A percentile compares a stretch with the other conserved stretches of the same genome.
phyloP scores from a whole-genome alignment of 2,329 filamentous ascomycete genomes.

The Gliomastix tumulicola region DNA sequence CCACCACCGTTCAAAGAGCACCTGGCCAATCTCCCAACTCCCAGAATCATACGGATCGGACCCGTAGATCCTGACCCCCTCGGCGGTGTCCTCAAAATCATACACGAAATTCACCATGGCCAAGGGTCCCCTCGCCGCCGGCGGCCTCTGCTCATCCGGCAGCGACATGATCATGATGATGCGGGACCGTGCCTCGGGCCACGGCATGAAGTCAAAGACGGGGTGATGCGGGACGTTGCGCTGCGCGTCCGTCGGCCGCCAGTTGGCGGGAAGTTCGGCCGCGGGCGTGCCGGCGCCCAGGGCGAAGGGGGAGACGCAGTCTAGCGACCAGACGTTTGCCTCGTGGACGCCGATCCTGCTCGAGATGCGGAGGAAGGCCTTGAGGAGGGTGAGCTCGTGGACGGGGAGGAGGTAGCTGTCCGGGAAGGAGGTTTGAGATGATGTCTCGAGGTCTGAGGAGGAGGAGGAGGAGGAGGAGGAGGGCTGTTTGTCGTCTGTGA shows the following conservation, averaged over 20 bases:
- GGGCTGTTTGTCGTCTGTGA: too few species aligned
- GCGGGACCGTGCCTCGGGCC: conserved; percentile 46
- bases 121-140: conserved; percentile 34
- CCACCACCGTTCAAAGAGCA: conserved; percentile 55
- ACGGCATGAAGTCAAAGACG: conserved; percentile 49
- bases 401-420: conserved; percentile 43
- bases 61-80: conserved; percentile 44
- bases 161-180: conserved; percentile 44
- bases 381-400: conserved; percentile 39
- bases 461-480: conserved; percentile 11
- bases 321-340: conserved; percentile 35
- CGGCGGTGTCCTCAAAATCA: conserved; percentile 47
- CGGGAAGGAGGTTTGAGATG: too few species aligned
- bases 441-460: conserved; percentile 10
- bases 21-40: conserved; percentile 51
- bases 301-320: conserved; percentile 39
- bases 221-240: conserved; percentile 46
- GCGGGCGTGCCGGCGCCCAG: conserved; percentile 17
- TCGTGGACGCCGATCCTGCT: conserved; percentile 31
- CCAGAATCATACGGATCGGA: conserved; percentile 37
- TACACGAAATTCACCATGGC: conserved; percentile 45
- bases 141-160: conserved; percentile 38
- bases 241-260: conserved; percentile 44
- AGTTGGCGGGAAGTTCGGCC: conserved; percentile 33
- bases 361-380: conserved; percentile 38